These are phyloP conservation scores for Sporothrix mexicana DNA, from an alignment of 2,329 filamentous ascomycete genomes.

Conservation along the genomic window DNA sequence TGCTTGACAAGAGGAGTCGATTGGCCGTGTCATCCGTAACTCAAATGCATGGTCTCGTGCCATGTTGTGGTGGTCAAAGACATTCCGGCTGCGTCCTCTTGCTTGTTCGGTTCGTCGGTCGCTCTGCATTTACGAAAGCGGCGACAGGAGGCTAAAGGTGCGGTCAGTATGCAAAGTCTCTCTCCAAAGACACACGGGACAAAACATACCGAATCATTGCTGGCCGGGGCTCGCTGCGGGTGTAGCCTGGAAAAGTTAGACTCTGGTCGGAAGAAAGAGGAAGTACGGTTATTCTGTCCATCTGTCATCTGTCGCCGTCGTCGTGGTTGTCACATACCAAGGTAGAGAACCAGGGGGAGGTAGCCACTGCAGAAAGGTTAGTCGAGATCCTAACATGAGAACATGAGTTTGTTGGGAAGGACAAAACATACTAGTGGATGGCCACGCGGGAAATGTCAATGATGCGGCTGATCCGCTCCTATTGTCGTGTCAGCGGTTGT, in stretches of 20 bases:
- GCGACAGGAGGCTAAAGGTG: constrained; percentile 62
- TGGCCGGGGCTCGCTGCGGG: constrained; percentile 88
- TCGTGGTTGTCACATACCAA: constrained; percentile 64
- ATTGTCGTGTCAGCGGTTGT: constrained; percentile 16
- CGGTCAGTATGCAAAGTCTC: constrained; percentile 4
- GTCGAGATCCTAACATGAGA: constrained; percentile 34
- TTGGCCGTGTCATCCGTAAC: background rate
- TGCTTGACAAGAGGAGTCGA: background rate
- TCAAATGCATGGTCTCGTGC: background rate
- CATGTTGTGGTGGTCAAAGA: background rate
- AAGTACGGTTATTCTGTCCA: background rate
- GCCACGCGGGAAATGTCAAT: constrained; percentile 93
- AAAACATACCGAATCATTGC: constrained; percentile 63
- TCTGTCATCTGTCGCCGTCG: background rate
- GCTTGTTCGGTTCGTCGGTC: background rate
- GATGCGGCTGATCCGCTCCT: constrained; percentile 98
- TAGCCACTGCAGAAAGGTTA: constrained; percentile 73
- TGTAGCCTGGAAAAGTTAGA: constrained; percentile 71
- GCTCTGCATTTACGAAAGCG: constrained; percentile 59
- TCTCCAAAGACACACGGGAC: background rate
- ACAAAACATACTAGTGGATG: constrained; percentile 84
- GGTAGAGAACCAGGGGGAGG: constrained; percentile 93
- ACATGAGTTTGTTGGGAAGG: background rate
- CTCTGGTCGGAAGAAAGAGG: background rate
- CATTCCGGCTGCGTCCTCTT: background rate